Evolutionary conservation across 805 yeast genomes (phyloP).

Genomic region (Spathaspora boniae): DNA sequence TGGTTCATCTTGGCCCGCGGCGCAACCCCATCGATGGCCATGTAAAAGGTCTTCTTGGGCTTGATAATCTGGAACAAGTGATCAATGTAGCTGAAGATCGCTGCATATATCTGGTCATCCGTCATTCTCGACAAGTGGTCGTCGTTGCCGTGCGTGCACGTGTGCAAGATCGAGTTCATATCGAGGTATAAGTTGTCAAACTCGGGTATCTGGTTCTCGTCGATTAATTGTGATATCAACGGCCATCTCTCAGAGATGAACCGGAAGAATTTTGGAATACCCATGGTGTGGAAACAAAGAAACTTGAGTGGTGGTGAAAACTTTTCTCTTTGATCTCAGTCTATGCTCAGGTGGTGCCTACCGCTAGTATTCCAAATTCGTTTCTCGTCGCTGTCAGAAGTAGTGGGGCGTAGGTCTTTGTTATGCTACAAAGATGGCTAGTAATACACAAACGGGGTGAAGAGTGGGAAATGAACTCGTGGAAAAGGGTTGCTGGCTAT

Average conservation of each 20-base stretch:
- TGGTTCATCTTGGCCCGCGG: conserved; percentile 99
- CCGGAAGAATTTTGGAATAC: conserved; percentile 96
- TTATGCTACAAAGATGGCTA: no score
- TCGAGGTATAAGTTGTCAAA: conserved; percentile 93
- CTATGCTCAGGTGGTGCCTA: no score
- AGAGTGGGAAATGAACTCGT: no score
- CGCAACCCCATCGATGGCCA: conserved; percentile 99
- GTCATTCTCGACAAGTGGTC: conserved; percentile 61
- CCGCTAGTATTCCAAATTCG: no score
- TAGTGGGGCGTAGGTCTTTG: no score
- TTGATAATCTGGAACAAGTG: conserved; percentile 84
- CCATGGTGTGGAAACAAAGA: no score
- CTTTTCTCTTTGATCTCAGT: no score
- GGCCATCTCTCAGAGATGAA: conserved; percentile 99
- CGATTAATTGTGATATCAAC: conserved; percentile 76
- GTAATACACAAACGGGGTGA: no score
- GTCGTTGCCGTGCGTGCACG: conserved; percentile 84
- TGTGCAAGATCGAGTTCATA: conserved; percentile 95
- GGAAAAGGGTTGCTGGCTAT: no score
- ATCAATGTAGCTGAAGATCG: conserved; percentile 92
- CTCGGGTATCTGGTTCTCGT: conserved; percentile 78
- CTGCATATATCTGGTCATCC: conserved; percentile 88
- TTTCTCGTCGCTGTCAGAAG: no score
- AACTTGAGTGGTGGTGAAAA: no score
- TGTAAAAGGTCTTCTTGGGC: conserved; percentile 82